These are phyloP conservation scores for Fusarium incarnatum DNA, from an alignment of 2,329 filamentous ascomycete species.

Conservation along the genomic window DNA sequence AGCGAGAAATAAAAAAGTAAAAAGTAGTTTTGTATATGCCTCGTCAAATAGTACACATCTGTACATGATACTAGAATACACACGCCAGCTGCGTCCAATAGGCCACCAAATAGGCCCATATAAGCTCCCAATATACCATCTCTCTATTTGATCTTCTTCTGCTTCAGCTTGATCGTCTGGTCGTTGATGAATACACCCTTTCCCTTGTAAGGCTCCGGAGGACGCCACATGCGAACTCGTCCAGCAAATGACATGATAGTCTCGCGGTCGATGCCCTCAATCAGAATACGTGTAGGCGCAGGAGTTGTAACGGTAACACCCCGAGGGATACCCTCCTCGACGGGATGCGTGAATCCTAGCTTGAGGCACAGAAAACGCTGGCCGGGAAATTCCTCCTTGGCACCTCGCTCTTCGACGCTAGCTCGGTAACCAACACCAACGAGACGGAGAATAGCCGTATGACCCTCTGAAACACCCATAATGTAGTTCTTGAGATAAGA, in stretches of 20 bases:
- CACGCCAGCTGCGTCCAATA: constrained; percentile 44
- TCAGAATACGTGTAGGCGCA: constrained; percentile 88
- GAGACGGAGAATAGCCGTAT: constrained; percentile 90
- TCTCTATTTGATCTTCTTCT: constrained; percentile 91
- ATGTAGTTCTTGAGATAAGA: constrained; percentile 92
- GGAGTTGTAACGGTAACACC: constrained; percentile 90
- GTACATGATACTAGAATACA: constrained; percentile 49
- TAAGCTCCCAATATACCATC: constrained; percentile 1
- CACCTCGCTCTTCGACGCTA: constrained; percentile 80
- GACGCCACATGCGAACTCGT: constrained; percentile 86
- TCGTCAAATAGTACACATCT: constrained; percentile 49
- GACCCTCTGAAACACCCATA: constrained; percentile 93
- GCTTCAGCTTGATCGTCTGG: constrained; percentile 97
- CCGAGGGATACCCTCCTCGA: constrained; percentile 85
- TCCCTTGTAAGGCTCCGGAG: constrained; percentile 97
- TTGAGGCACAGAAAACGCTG: constrained; percentile 94
- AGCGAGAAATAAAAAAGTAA: constrained; percentile 27
- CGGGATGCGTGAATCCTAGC: constrained; percentile 95
- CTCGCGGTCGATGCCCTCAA: constrained; percentile 90
- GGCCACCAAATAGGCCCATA: constrained; percentile 20
- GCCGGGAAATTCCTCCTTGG: constrained; percentile 79
- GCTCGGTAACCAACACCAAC: constrained; percentile 97
- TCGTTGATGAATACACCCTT: constrained; percentile 99
- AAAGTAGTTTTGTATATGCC: constrained; percentile 47
- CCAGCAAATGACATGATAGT: constrained; percentile 92